Base-by-base conservation (phyloP, 305 asterid species). In the Ajuga reptans region DNA sequence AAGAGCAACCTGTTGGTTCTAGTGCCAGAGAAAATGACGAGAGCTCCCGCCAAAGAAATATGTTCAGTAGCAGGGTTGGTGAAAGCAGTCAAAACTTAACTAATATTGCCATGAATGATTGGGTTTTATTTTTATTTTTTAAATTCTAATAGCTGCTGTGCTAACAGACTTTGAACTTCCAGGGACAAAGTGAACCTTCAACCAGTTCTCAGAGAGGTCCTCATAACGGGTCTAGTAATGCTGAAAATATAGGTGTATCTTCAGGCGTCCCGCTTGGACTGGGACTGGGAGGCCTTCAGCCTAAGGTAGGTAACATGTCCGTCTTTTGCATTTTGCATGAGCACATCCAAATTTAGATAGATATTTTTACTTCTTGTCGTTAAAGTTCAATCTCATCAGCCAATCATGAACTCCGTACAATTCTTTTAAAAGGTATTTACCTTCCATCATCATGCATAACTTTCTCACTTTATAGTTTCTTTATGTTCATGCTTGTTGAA, bases 271-370 rank as follows among this genome's bases (percentile, higher is more conserved):
- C 98, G 69, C 87, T 85, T 72, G 98, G 98, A 42, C 71, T 92
- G 79, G 97, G 98, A 52, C 71, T 83, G 34, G 89, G 91, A 70
- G 88, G 86, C 56, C 87, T 92, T 83, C 93, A 85, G 69, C 86
- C 93, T 10, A 90, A 82, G 97, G 98, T 88, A 79, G 17, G 68
- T 36, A 16, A 4, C 66, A 57, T 43, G 46, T 59, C 5, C 17
- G 37, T 55, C 10, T 9, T 63, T 8, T 12, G 7, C 62, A 36
- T 54, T 73, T 72, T 4, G 41, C 31, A 10, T 39, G 43, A 9
- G 15, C 33, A 4, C 9, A 43, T 47, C 14, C 4, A 10, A 46
- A n/a, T 64, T 14, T 57, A 62, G 50, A 50, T 39, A 3, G 36
- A 3, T 53, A 27, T 12, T 33, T 49, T 33, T 49, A 2, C 5